A percentile compares a stretch with the other conserved stretches of the same genome.
Evolutionary conservation across 1,284 basidiomycete species (phyloP).

Genomic region (Coniferiporia weirii): DNA sequence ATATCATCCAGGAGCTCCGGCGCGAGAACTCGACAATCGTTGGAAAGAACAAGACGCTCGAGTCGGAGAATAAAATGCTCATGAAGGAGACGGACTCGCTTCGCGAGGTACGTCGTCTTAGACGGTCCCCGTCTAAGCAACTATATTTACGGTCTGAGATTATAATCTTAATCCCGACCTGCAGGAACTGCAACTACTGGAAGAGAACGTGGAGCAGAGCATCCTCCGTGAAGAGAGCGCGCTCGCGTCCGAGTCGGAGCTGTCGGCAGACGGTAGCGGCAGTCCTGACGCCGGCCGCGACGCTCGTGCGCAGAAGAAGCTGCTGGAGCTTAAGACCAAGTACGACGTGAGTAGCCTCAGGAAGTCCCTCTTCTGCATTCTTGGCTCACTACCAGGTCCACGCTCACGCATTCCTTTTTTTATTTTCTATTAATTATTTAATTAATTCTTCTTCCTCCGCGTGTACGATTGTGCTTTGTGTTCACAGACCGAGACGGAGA

Average conservation of each 20-base stretch:
- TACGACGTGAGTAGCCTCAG: slow-evolving; percentile 42
- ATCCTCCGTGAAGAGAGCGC: slow-evolving; percentile 47
- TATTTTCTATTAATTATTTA: too few relatives aligned
- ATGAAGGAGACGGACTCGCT: slow-evolving; percentile 71
- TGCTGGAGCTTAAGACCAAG: slow-evolving; percentile 47
- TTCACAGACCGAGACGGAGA: slow-evolving; percentile 57
- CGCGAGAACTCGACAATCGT: slow-evolving; percentile 68
- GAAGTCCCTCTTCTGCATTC: background rate
- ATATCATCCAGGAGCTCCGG: slow-evolving; percentile 84
- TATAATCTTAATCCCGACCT: background rate
- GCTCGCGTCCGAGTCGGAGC: slow-evolving; percentile 31
- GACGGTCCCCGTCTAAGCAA: background rate
- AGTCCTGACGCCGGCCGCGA: slow-evolving; percentile 21
- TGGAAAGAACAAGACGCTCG: slow-evolving; percentile 64
- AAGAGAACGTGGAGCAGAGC: slow-evolving; percentile 69
- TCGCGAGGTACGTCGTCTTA: slow-evolving; percentile 47
- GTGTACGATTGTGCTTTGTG: background rate
- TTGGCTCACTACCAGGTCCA: too few relatives aligned
- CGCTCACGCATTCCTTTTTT: too few relatives aligned
- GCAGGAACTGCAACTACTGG: slow-evolving; percentile 69
- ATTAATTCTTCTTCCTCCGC: too few relatives aligned
- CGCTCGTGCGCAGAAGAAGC: slow-evolving; percentile 33
- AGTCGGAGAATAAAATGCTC: slow-evolving; percentile 73
- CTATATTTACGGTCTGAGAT: slow-evolving; percentile 10
- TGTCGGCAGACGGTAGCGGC: slow-evolving; percentile 16